Evolutionary conservation across 768 basidiomycete species (phyloP), one percentile per base, ranked within the genome.

Genomic region (Podaxis pistillaris): DNA sequence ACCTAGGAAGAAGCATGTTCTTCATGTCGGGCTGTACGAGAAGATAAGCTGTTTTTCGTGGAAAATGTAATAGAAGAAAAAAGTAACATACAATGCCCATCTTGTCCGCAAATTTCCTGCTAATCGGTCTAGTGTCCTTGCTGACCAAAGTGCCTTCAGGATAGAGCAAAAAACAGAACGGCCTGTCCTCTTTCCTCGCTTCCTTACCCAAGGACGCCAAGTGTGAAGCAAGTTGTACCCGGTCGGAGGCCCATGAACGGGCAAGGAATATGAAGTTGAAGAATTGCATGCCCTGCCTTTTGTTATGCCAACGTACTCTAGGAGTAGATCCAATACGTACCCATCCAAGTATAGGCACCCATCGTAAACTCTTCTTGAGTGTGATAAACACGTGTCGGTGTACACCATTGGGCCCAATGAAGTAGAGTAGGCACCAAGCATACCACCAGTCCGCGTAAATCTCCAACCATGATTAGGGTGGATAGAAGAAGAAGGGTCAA

Each of bases 121-220:
- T 95, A 66, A 90, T 80, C 0, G 93, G 94, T 52, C 93, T 76
- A 3, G 96, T 98, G 64, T 94, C 80, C 65, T 85, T 82, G 73
- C 93, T 94, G 13, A 96, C 90, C 28, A 98, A 87, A 3, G 96
- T 98, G 33, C 97, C 97, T 73, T 99, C 97, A 0, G 97, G 97
- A 72, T 96, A 98, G 51, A 98, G 81, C 60, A 98, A 79, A 68
- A 96, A 86, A 64, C 89, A 87, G 47, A 97, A 79, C 0, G 93
- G 90, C 26, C 81, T 85, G 65, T 89, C 82, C 69, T 86, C 80
- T 56, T 81, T 74, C 69, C 90, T 84, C n/a, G 90, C 88, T 36
- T 82, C 81, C 56, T 79, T 81, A 1, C 89, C 94, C 13, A 96
- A 78, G 47, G 83, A 79, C 0, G 87, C 84, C 22, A 97, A 82